These are phyloP conservation scores for Suillus subaureus DNA, from an alignment of 768 basidiomycete species.

Conservation along the genomic window DNA sequence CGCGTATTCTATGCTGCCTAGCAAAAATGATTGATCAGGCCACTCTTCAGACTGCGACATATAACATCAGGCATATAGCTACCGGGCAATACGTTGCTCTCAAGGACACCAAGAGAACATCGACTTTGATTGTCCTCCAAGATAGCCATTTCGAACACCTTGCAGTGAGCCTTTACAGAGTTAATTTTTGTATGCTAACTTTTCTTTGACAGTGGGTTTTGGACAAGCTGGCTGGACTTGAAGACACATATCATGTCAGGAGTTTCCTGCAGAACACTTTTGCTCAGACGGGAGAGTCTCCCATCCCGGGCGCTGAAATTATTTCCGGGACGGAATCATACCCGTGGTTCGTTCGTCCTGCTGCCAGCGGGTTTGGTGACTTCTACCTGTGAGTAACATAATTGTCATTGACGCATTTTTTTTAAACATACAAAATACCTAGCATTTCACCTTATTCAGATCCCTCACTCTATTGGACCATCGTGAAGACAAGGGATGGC, in stretches of 20 bases:
- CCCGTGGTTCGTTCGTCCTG: constrained; percentile 7
- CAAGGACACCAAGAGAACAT: constrained; percentile 1
- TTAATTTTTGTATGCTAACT: neutral
- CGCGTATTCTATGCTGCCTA: neutral
- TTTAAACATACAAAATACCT: neutral
- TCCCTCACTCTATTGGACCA: constrained; percentile 6
- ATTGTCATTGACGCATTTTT: neutral
- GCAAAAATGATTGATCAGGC: neutral
- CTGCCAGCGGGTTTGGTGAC: constrained; percentile 3
- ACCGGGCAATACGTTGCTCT: constrained; percentile 6
- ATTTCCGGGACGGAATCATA: constrained; percentile 1
- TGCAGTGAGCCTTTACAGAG: neutral
- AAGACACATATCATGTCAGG: neutral
- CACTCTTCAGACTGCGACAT: constrained; percentile 3
- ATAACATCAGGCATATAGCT: constrained; percentile 2
- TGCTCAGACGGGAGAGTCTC: neutral
- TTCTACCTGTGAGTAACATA: neutral
- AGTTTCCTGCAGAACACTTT: constrained; percentile 7
- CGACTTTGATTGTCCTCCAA: neutral
- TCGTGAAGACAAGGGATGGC: constrained; percentile 3
- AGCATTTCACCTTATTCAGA: neutral
- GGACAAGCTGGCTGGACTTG: neutral
- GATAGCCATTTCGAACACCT: constrained; percentile 6
- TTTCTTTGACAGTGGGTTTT: constrained; percentile 2
- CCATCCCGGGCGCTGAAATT: neutral